Percentiles rank a stretch among this genome's conserved stretches.
Evolutionary conservation across 2,329 filamentous ascomycete species (phyloP).

Genomic region (Colletotrichum godetiae): DNA sequence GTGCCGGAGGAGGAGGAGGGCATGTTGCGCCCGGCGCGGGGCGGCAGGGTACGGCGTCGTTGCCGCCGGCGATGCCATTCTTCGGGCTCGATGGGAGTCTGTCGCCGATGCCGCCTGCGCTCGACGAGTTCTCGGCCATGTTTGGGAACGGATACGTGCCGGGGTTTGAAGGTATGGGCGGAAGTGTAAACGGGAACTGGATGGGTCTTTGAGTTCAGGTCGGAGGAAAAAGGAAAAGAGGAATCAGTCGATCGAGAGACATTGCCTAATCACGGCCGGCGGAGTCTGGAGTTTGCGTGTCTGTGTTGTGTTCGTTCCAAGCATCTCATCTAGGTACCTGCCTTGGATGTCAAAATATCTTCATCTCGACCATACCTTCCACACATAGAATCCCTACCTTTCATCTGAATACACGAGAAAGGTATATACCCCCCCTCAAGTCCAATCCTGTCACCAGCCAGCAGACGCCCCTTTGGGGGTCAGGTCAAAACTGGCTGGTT

Average conservation of each 20-base stretch:
- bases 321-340: not conserved
- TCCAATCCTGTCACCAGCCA: too few relatives aligned
- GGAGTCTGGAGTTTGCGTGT: not conserved
- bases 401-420: too few relatives aligned
- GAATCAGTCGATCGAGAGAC: not conserved
- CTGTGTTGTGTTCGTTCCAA: not conserved
- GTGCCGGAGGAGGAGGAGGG: not conserved
- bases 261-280: not conserved
- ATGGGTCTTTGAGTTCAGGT: constrained; percentile 12
- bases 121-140: constrained; percentile 47
- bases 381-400: too few relatives aligned
- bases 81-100: constrained; percentile 51
- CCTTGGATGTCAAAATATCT: too few relatives aligned
- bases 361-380: too few relatives aligned
- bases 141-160: constrained; percentile 32
- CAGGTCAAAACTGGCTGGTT: too few relatives aligned
- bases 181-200: constrained; percentile 19
- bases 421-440: too few relatives aligned
- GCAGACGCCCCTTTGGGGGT: too few relatives aligned
- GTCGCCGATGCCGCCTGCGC: constrained; percentile 50
- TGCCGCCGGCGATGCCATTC: constrained; percentile 45
- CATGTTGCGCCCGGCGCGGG: constrained; percentile 30
- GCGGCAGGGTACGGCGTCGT: constrained; percentile 38
- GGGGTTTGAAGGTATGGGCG: constrained; percentile 25
- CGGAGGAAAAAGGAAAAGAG: not conserved